Conservation (phyloP, 78 protist genomes). For the Speleostelium caveatum region DNA sequence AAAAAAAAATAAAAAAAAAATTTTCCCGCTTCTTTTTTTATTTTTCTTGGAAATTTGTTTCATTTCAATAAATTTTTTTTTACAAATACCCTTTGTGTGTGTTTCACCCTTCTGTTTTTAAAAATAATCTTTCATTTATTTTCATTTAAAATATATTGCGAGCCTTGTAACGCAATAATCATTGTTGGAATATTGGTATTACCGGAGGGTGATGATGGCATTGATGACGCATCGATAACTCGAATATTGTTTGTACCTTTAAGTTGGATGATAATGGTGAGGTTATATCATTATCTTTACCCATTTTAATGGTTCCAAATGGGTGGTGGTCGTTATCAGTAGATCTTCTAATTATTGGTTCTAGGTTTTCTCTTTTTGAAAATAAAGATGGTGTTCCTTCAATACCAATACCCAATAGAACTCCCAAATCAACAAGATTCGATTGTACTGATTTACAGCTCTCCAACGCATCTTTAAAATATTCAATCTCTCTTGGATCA, state of each 20-base stretch:
- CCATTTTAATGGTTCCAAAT: conserved; percentile 19
- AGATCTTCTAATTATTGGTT: background rate
- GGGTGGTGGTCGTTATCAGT: conserved; percentile 7
- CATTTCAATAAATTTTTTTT: too few relatives aligned
- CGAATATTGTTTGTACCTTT: conserved; percentile 21
- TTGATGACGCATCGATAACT: conserved; percentile 5
- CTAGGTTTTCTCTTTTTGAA: background rate
- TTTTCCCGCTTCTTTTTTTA: background rate
- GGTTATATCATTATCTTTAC: background rate
- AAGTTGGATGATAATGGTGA: background rate
- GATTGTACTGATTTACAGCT: background rate
- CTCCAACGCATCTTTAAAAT: background rate
- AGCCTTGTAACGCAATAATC: conserved; percentile 3
- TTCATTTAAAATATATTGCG: background rate
- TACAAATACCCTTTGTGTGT: too few relatives aligned
- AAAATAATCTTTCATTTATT: too few relatives aligned
- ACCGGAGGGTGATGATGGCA: conserved; percentile 1
- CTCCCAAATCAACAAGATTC: background rate
- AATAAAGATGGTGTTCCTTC: too few relatives aligned
- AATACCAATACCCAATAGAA: too few relatives aligned
- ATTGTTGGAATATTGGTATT: conserved; percentile 19
- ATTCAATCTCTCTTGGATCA: background rate
- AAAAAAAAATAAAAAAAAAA: too few relatives aligned
- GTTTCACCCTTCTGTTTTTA: too few relatives aligned
- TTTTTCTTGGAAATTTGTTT: background rate